Evolutionary conservation across 129 eudicot species (phyloP), one percentile per base, ranked within the genome.

Genomic region (Arctium minus): DNA sequence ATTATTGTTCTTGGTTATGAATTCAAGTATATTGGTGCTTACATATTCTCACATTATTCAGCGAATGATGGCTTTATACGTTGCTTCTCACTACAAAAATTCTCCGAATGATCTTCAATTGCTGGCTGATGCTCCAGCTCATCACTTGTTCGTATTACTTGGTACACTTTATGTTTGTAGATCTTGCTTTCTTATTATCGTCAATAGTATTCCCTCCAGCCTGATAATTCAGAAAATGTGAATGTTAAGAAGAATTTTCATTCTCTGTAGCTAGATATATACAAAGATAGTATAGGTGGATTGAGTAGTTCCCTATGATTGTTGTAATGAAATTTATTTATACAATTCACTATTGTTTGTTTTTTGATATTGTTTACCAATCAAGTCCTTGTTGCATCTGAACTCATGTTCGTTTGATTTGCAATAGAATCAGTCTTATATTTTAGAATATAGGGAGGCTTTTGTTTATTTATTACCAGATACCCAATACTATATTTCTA

Each of bases 111-210:
- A 95, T 88, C 88, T 95, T 74, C 98, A 95, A 86, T 72, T 95
- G 79, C 87, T 95, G 93, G 97, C 98, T 77, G 98, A 95, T 87
- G 97, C 97, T 76, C 97, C 98, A 70, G 98, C 97, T 50, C 97
- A 95, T 89, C 98, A 91, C 89, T 83, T 95, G 83, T 95, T 95
- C 83, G 97, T 95, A 80, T 86, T 95, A 78, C 97, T 95, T 85
- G 98, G 98, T 94, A 92, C 75, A 31, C 44, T 3, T 53, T 72
- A 2, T 70, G 4, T 44, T 37, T 35, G 30, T 50, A 31, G 0
- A 56, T 68, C 44, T 53, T 70, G 8, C 44, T 68, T 78, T 35
- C 5, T 77, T 60, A 8, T 12, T 3, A 39, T 5, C 33, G 2
- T 50, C 2, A 62, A 32, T 36, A 42, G 38, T 38, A 30, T 68